phyloP scores from a whole-genome alignment of 2,329 filamentous ascomycete genomes.

The Pseudogymnoascus sp. region DNA sequence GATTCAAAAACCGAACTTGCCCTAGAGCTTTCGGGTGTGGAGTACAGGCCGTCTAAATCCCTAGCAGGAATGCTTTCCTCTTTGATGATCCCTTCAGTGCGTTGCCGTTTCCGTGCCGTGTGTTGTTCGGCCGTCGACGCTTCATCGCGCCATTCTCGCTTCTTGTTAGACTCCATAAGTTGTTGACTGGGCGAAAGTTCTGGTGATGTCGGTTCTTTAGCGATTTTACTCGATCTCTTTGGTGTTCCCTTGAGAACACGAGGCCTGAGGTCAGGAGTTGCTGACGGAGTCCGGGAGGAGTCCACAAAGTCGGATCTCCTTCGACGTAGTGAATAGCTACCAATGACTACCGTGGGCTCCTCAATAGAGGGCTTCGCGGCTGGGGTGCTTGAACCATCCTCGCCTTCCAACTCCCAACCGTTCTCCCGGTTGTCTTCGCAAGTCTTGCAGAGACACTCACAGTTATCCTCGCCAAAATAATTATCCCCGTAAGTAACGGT shows the following conservation, averaged over 20 bases:
- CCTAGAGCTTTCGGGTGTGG: constrained; percentile 7
- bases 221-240: constrained; percentile 20
- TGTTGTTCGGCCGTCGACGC: constrained; percentile 9
- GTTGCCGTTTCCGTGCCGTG: neutral
- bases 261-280: constrained; percentile 40
- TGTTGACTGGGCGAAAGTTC: constrained; percentile 20
- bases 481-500: constrained; percentile 93
- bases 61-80: neutral
- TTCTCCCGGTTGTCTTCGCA: constrained; percentile 72
- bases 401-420: constrained; percentile 64
- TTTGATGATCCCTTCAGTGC: constrained; percentile 7
- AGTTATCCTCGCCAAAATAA: constrained; percentile 92
- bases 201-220: constrained; percentile 17
- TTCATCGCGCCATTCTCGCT: constrained; percentile 20
- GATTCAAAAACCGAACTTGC: constrained; percentile 9
- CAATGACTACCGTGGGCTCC: constrained; percentile 16
- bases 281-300: constrained; percentile 49
- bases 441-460: constrained; percentile 84
- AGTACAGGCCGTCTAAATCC: neutral
- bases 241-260: constrained; percentile 23
- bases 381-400: constrained; percentile 22
- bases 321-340: constrained; percentile 48
- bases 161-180: constrained; percentile 15
- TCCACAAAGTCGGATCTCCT: constrained; percentile 39
- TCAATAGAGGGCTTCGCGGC: constrained; percentile 26